Conservation (phyloP, 805 yeast species). For the Pichia californica region DNA sequence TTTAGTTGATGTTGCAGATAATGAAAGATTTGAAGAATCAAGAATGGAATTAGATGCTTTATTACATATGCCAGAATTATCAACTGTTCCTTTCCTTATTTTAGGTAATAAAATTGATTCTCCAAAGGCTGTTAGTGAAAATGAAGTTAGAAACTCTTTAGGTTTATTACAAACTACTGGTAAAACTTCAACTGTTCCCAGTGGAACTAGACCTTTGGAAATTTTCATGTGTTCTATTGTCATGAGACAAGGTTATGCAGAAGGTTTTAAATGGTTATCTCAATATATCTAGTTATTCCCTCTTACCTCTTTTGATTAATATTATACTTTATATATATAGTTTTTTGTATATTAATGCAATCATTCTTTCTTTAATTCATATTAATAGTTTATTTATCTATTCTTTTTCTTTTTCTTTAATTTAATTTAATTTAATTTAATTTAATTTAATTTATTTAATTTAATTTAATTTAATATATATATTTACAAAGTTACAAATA, state of each 20-base stretch:
- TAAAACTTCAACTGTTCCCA: slow-evolving; percentile 64
- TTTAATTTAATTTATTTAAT: background rate
- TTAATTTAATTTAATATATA: too few species aligned
- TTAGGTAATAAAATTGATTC: slow-evolving; percentile 96
- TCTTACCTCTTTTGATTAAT: too few species aligned
- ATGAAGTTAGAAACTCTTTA: slow-evolving; percentile 84
- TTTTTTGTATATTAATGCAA: slow-evolving; percentile 3
- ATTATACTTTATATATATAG: too few species aligned
- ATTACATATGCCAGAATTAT: slow-evolving; percentile 86
- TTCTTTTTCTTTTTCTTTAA: too few species aligned
- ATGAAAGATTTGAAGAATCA: slow-evolving; percentile 91
- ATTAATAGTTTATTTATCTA: too few species aligned
- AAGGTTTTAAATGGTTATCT: slow-evolving; percentile 97
- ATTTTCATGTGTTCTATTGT: slow-evolving; percentile 97
- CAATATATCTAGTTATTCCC: slow-evolving; percentile 85
- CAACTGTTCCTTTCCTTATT: slow-evolving; percentile 83
- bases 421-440: background rate
- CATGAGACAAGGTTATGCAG: slow-evolving; percentile 98
- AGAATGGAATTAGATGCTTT: slow-evolving; percentile 91
- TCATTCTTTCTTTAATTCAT: too few species aligned
- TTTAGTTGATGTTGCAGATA: slow-evolving; percentile 94
- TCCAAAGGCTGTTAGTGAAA: slow-evolving; percentile 90
- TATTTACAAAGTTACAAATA: too few species aligned
- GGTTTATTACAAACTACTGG: slow-evolving; percentile 90
- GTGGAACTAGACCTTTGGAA: slow-evolving; percentile 84